Evolutionary conservation across 495 filamentous ascomycete species (phyloP), one percentile per base, ranked within the genome.

Genomic region (Hyaloscypha finlandica): DNA sequence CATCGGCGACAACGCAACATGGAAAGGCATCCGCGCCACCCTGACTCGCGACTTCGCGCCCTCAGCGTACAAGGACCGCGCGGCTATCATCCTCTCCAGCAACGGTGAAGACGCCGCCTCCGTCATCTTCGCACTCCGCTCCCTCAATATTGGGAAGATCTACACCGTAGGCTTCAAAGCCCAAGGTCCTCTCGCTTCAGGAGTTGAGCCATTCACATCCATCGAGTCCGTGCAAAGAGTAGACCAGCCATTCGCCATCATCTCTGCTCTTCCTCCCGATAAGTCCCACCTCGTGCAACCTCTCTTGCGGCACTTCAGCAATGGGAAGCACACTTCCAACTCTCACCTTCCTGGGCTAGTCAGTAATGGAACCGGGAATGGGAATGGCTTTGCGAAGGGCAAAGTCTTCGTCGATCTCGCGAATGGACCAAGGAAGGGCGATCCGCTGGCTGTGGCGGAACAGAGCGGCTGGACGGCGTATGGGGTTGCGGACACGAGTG

Each of bases 151-250:
- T 32, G 88, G 90, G 8, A 87, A 91, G 42, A 89, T 95, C 59
- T 93, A 93, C 74, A 93, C 91, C 0, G 90, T 93, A 61, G 92
- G 92, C 6, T 95, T 95, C 77, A 89, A 87, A 75, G 87, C 87
- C 1, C 85, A 85, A 16, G 85, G 85, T 4, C 83, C 85, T 1
- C 77, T 92, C 8, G 83, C 87, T 0, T 80, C 81, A 1, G 86
- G 88, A 29, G 78, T 86, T 55, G 89, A 93, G 74, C 91, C 89
- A 5, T 92, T 93, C 76, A 91, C 88, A 20, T 90, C 87, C 32
- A 86, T 94, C 58, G 91, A 93, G 69, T 89, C 89, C 35, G 85
- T 94, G 20, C 90, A 93, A 74, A 74, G 85, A 37, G 87, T 92
- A 12, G 84, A 88, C 56, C 86, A 90, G 64, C 91, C 92, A 1